Percentiles rank a stretch among this genome's conserved stretches.
Evolutionary conservation across 495 filamentous ascomycete species (phyloP).

Genomic region (Talaromyces wortmannii): DNA sequence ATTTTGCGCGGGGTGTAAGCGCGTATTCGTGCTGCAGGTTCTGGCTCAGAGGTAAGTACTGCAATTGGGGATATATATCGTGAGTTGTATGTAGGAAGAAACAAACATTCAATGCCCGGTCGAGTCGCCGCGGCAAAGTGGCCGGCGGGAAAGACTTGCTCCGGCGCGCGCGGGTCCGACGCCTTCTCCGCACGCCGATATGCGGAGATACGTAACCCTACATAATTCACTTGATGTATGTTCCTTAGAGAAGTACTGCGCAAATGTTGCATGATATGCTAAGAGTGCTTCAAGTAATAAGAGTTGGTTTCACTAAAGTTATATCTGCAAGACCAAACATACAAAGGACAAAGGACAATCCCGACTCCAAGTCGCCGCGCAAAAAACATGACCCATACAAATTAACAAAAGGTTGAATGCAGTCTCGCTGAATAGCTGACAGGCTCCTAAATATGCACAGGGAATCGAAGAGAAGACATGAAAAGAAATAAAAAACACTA

Average conservation of each 20-base stretch:
- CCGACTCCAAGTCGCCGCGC: not conserved
- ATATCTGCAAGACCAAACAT: too few relatives aligned
- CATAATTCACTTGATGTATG: not conserved
- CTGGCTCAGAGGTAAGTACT: not conserved
- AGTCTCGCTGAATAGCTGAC: not conserved
- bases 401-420: not conserved
- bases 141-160: not conserved
- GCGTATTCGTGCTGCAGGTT: not conserved
- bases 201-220: not conserved
- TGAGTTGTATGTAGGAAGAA: not conserved
- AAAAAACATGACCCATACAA: not conserved
- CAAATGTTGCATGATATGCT: too few relatives aligned
- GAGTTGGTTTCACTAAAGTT: too few relatives aligned
- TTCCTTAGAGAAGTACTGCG: too few relatives aligned
- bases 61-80: not conserved
- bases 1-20: constrained; percentile 6
- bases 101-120: too few relatives aligned
- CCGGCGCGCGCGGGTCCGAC: not conserved
- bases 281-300: too few relatives aligned
- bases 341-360: not conserved
- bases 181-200: not conserved
- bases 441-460: constrained; percentile 1
- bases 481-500: not conserved
- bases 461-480: not conserved
- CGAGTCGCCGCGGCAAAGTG: too few relatives aligned